Conservation (phyloP, 208 protist species). For the Trypanosoma grayi region DNA sequence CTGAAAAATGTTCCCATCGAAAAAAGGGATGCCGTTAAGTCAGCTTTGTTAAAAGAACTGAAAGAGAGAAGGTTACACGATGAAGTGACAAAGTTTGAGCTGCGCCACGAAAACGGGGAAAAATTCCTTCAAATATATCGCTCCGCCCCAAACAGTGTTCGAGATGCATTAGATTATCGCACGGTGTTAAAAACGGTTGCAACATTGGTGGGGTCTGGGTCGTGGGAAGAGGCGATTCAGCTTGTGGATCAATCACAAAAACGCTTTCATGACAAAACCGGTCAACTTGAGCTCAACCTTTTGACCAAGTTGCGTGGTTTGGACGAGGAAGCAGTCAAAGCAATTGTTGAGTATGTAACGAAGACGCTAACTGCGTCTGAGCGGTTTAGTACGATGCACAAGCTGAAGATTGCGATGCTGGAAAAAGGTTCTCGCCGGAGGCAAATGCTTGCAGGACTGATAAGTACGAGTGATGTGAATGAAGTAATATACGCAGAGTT, state of each 20-base stretch:
- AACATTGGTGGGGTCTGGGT: conserved; percentile 27
- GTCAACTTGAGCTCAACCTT: conserved; percentile 42
- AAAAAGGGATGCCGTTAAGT: conserved; percentile 11
- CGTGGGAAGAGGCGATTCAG: conserved; percentile 66
- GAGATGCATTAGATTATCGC: conserved; percentile 23
- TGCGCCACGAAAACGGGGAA: conserved; percentile 19
- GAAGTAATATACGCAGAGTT: conserved; percentile 74
- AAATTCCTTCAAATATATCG: conserved; percentile 32
- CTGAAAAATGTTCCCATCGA: conserved; percentile 16
- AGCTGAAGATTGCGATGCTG: conserved; percentile 45
- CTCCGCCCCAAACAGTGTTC: conserved; percentile 18
- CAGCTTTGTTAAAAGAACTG: conserved; percentile 20
- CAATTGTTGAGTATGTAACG: conserved; percentile 35
- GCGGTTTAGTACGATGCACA: conserved; percentile 38
- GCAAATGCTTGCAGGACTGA: conserved; percentile 56
- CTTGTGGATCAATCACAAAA: conserved; percentile 40
- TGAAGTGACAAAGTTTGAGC: conserved; percentile 27
- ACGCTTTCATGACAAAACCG: conserved; percentile 43
- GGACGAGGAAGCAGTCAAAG: conserved; percentile 32
- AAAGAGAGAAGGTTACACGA: conserved; percentile 23
- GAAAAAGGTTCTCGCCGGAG: conserved; percentile 43
- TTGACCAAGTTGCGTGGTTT: conserved; percentile 29
- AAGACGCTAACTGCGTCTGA: conserved; percentile 40
- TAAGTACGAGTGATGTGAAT: conserved; percentile 56
- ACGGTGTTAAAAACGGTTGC: conserved; percentile 31